Base-by-base conservation (phyloP, 1,284 basidiomycete species). In the Puccinia horiana region DNA sequence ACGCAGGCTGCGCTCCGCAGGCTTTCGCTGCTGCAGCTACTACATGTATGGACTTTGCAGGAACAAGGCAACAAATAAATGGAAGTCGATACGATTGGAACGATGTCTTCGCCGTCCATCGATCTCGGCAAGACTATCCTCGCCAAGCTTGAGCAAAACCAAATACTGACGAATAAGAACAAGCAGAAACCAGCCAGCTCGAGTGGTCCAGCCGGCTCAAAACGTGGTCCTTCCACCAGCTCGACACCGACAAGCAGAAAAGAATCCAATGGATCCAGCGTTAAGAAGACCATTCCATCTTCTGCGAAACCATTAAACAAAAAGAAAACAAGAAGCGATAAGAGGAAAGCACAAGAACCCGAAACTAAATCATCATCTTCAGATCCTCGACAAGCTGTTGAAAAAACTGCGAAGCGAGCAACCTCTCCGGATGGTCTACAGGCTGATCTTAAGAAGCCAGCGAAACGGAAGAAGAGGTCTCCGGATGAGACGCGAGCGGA, bases 41-140 rank as follows among this genome's bases (percentile, higher is more conserved):
- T n/a, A n/a, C n/a, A n/a, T n/a, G n/a, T n/a, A n/a, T n/a, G n/a
- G n/a, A n/a, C n/a, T n/a, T n/a, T n/a, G n/a, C n/a, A n/a, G n/a
- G n/a, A n/a, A n/a, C n/a, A n/a, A n/a, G n/a, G n/a, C n/a, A n/a
- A n/a, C n/a, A n/a, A n/a, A n/a, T n/a, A n/a, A n/a, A n/a, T n/a
- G n/a, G n/a, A n/a, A n/a, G n/a, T n/a, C n/a, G n/a, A n/a, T n/a
- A 44, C 42, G 42, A 44, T 44, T 44, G 42, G 42, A 61, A 26
- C 29, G 12, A 65, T 65, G 61, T 69, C 65, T 40, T 44, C 65
- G 8, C 23, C 65, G 23, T 69, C 40, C 4, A 44, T 44, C 40
- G 65, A 69, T 47, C 65, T 69, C 20, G 65, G 65, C 23, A 69
- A 69, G 40, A 29, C 40, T 8, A 69, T 69, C 65, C 65, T 69